Conservation (phyloP, 495 filamentous ascomycete genomes). For the Darksidea phi region DNA sequence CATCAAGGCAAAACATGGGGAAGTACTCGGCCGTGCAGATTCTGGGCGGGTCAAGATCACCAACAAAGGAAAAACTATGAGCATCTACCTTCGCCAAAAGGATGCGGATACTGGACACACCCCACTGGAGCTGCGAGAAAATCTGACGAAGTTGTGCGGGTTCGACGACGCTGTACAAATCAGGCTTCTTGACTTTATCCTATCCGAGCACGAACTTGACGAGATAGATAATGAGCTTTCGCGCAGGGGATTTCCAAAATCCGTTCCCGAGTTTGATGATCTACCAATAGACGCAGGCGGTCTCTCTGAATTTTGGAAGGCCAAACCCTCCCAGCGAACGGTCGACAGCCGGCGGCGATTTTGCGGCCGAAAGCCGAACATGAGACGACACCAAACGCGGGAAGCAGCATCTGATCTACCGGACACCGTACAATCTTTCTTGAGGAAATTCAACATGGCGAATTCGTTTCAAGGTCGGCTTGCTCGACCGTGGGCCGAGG, state of each 20-base stretch:
- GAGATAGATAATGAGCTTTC: background rate
- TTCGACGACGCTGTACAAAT: background rate
- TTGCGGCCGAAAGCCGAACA: background rate
- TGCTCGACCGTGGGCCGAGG: background rate
- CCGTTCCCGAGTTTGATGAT: background rate
- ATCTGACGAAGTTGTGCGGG: background rate
- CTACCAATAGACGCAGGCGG: background rate
- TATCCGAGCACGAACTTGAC: background rate
- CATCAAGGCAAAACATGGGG: background rate
- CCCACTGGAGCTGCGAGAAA: background rate
- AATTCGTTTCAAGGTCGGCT: background rate
- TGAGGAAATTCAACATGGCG: background rate
- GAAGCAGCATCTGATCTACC: background rate
- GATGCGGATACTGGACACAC: background rate
- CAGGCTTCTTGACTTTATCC: background rate
- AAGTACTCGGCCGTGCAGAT: background rate
- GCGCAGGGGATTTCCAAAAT: background rate
- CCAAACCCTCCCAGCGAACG: no score
- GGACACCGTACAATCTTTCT: background rate
- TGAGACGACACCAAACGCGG: background rate
- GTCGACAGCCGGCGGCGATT: background rate
- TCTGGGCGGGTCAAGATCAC: background rate
- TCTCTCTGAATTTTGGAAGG: background rate
- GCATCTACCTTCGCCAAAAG: background rate
- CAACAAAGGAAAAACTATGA: background rate